Evolutionary conservation across 768 basidiomycete species (phyloP), one percentile per base, ranked within the genome.

Genomic region (Rhodotorula paludigena): DNA sequence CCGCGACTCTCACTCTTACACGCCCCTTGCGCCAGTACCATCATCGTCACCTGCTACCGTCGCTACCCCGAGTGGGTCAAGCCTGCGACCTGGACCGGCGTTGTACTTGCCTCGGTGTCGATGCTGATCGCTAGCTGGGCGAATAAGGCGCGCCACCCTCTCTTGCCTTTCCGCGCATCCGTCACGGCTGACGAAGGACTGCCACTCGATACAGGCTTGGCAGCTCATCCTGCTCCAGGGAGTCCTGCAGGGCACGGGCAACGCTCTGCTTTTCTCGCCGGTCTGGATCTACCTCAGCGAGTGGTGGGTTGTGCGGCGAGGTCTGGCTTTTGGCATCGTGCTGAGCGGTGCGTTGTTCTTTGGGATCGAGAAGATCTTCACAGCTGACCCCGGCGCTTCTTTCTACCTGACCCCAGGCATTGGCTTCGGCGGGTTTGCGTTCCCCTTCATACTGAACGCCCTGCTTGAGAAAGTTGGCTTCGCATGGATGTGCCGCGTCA

Each of bases 141-240:
- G 2, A 69, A 53, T 1, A 5, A 55, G 14, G 66, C 35, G 53
- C 42, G 23, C 16, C 53, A 18, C 30, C 12, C 28, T 21, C 15
- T 32, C 49, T 8, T 5, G 41, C 6, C 11, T 25, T 30, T 15
- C 14, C 10, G 9, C 23, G 23, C 25, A n/a, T 4, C 41, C 8
- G 2, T 6, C 12, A 38, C 38, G 18, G 4, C 41, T 41, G 10
- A 30, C 57, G 42, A 33, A 18, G 23, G 20, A 33, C n/a, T 38
- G 20, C 25, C 9, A 7, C 21, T 20, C 15, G 36, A 15, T 32
- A 6, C 68, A 69, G 63, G 55, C 60, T 9, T 67, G 62, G 64
- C 68, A 70, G 3, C 41, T 73, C 8, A 54, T 73, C 38, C 2
- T 73, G 1, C 72, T 73, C 0, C 65, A 67, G 14, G 72, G 72